phyloP scores from a whole-genome alignment of 2,329 filamentous ascomycete genomes.

The Aspergillus felis region DNA sequence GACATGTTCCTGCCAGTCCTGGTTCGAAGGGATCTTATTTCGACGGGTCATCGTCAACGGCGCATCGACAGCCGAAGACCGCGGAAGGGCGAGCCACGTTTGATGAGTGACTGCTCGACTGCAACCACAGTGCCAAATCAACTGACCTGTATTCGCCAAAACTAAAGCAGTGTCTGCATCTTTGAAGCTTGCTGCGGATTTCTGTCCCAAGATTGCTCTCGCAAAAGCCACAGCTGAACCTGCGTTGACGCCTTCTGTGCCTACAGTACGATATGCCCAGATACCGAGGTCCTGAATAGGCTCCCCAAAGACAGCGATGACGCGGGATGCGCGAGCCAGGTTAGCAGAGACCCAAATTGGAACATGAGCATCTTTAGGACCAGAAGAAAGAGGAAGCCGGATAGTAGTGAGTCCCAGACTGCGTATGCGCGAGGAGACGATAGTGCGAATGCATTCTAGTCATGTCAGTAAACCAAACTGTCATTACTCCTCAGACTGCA shows the following conservation, averaged over 20 bases:
- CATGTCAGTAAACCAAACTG: slow-evolving; percentile 1
- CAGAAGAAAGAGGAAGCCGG: slow-evolving; percentile 57
- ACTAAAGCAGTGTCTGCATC: slow-evolving; percentile 50
- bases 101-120: slow-evolving; percentile 56
- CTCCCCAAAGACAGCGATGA: slow-evolving; percentile 74
- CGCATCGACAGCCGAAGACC: slow-evolving; percentile 59
- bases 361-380: slow-evolving; percentile 53
- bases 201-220: slow-evolving; percentile 36
- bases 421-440: slow-evolving; percentile 61
- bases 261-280: slow-evolving; percentile 65
- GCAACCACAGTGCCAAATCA: slow-evolving; percentile 68
- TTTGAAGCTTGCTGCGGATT: slow-evolving; percentile 17
- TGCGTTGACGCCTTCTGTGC: slow-evolving; percentile 61
- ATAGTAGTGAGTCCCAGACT: slow-evolving; percentile 57
- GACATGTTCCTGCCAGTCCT: slow-evolving; percentile 58
- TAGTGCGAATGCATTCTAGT: slow-evolving; percentile 52
- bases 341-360: slow-evolving; percentile 64
- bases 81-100: slow-evolving; percentile 57
- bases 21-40: slow-evolving; percentile 63
- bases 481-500: background rate
- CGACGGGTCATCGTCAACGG: slow-evolving; percentile 49
- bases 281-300: slow-evolving; percentile 68
- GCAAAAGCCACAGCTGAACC: slow-evolving; percentile 69
- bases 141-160: slow-evolving; percentile 72
- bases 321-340: slow-evolving; percentile 54